phyloP scores from a whole-genome alignment of 139 green algal genomes.

The Raphidocelis subcapitata region DNA sequence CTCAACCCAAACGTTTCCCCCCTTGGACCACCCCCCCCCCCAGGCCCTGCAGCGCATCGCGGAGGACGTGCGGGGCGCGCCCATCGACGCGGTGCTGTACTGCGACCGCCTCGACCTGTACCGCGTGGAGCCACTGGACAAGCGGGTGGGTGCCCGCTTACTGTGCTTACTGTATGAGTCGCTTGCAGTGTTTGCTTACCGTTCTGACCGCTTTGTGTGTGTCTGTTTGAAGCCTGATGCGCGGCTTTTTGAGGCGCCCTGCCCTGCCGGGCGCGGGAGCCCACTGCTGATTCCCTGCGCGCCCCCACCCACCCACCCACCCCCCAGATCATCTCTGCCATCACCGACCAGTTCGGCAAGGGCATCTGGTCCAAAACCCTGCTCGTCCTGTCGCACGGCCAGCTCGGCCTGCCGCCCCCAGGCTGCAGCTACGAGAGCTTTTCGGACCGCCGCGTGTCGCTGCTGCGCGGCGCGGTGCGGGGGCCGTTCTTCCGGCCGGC shows the following conservation, averaged over 20 bases:
- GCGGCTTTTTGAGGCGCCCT: too few species aligned
- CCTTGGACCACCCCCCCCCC: too few species aligned
- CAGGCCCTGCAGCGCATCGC: slow-evolving; percentile 50
- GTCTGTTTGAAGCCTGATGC: background rate
- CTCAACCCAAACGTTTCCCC: too few species aligned
- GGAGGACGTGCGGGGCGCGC: slow-evolving; percentile 40
- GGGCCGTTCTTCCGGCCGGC: slow-evolving; percentile 21
- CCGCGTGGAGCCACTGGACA: slow-evolving; percentile 58
- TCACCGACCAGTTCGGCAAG: slow-evolving; percentile 46
- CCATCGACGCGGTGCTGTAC: slow-evolving; percentile 58
- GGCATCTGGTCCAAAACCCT: slow-evolving; percentile 54
- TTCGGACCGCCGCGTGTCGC: slow-evolving; percentile 32
- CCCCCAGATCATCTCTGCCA: slow-evolving; percentile 44
- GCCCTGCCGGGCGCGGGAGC: background rate
- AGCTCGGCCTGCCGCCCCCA: slow-evolving; percentile 47
- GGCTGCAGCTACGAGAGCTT: slow-evolving; percentile 49
- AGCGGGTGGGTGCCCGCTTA: slow-evolving; percentile 35
- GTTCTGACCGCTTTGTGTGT: background rate
- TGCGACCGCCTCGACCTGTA: slow-evolving; percentile 67
- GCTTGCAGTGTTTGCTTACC: background rate
- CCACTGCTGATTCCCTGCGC: background rate
- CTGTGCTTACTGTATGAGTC: background rate
- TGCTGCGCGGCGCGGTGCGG: slow-evolving; percentile 36
- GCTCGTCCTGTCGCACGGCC: slow-evolving; percentile 55
- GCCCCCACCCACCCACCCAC: background rate